Conservation (phyloP, 371 early-diverging fungal species). For the Syncephalastrum monosporum region DNA sequence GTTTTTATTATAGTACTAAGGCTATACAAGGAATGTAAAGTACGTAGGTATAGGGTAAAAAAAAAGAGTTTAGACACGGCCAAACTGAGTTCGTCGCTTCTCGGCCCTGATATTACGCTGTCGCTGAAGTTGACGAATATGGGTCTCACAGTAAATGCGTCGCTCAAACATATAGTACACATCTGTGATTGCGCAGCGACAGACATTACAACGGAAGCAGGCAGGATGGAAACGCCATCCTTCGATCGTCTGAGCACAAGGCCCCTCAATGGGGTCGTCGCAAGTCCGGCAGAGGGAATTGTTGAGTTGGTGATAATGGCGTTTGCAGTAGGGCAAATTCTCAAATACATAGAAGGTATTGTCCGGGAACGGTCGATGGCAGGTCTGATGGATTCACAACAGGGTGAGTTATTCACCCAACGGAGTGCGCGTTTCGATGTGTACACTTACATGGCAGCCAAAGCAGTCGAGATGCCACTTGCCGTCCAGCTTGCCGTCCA, state of each 20-base stretch:
- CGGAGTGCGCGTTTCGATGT: constrained; percentile 5
- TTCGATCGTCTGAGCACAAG: constrained; percentile 80
- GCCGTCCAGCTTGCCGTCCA: constrained; percentile 73
- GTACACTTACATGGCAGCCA: constrained; percentile 48
- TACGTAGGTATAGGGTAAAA: constrained; percentile 3
- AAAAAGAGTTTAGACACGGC: constrained; percentile 26
- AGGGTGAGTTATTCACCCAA: neutral
- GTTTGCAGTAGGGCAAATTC: constrained; percentile 78
- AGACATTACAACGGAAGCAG: constrained; percentile 53
- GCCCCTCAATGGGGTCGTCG: constrained; percentile 80
- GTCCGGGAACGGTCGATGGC: constrained; percentile 80
- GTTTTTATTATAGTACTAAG: too few species aligned
- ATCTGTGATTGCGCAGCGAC: constrained; percentile 69
- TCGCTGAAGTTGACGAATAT: constrained; percentile 68
- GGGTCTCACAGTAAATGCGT: constrained; percentile 76
- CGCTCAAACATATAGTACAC: constrained; percentile 80
- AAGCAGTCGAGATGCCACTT: constrained; percentile 75
- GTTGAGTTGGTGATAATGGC: constrained; percentile 82
- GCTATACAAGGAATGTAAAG: too few species aligned
- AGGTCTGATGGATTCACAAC: constrained; percentile 35
- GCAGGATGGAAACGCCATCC: constrained; percentile 51
- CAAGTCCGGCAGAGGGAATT: constrained; percentile 79
- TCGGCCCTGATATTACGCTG: constrained; percentile 63
- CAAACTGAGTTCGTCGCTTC: constrained; percentile 69
- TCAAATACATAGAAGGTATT: constrained; percentile 85